Evolutionary conservation across 2,329 filamentous ascomycete species (phyloP).

Genomic region (Plenodomus tracheiphilus): DNA sequence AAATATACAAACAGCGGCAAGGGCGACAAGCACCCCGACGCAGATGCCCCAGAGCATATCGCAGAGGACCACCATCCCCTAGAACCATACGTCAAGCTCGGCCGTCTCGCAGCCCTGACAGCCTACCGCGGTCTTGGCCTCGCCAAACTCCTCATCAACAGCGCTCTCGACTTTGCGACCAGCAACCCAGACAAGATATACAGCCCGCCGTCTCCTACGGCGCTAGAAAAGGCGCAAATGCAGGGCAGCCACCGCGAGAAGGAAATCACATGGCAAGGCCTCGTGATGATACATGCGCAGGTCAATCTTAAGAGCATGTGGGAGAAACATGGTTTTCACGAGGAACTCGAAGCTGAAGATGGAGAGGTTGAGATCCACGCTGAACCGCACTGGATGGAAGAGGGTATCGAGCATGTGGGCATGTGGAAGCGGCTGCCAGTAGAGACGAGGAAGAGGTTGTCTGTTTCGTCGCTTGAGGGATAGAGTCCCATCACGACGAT

Average conservation of each 20-base stretch:
- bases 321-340: conserved; percentile 72
- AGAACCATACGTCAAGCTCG: conserved; percentile 82
- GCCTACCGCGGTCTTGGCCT: conserved; percentile 69
- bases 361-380: conserved; percentile 35
- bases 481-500: not conserved
- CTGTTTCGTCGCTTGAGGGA: conserved; percentile 10
- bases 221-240: conserved; percentile 49
- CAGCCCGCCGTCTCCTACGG: conserved; percentile 43
- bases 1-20: conserved; percentile 42
- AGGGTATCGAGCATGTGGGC: conserved; percentile 81
- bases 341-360: conserved; percentile 67
- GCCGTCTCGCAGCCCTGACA: conserved; percentile 71
- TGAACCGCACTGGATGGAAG: conserved; percentile 69
- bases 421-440: conserved; percentile 66
- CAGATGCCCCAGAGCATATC: conserved; percentile 23
- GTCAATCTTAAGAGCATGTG: conserved; percentile 66
- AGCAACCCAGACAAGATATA: conserved; percentile 58
- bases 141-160: conserved; percentile 67
- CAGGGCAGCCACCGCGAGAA: conserved; percentile 46
- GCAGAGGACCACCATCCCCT: conserved; percentile 57
- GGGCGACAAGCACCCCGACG: conserved; percentile 34
- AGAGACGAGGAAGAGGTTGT: conserved; percentile 15
- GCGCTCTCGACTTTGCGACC: conserved; percentile 68
- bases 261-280: conserved; percentile 66
- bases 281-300: conserved; percentile 82